These are phyloP conservation scores for Jackrogersella multiformis DNA, from an alignment of 495 filamentous ascomycete genomes.

Conservation along the genomic window DNA sequence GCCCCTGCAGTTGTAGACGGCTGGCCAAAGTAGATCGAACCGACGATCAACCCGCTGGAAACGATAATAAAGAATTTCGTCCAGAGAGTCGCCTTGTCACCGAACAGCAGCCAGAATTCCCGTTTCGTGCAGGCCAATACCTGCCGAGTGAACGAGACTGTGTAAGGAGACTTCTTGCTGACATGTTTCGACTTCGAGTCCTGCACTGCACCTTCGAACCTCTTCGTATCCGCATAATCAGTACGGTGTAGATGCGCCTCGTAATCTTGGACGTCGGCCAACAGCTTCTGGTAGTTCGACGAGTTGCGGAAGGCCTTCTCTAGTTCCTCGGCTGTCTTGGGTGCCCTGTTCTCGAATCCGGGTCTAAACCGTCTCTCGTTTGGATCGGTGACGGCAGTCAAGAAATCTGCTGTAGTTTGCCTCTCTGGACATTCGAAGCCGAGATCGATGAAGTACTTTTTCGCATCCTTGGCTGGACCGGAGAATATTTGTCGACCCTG, in stretches of 20 bases:
- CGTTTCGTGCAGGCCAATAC: constrained; percentile 75
- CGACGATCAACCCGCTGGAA: constrained; percentile 76
- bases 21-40: constrained; percentile 76
- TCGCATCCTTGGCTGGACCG: constrained; percentile 67
- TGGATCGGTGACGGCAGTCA: constrained; percentile 77
- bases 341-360: constrained; percentile 71
- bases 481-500: constrained; percentile 76
- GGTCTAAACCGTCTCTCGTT: constrained; percentile 68
- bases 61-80: constrained; percentile 83
- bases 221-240: constrained; percentile 68
- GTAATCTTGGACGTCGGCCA: constrained; percentile 61
- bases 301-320: constrained; percentile 71
- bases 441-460: constrained; percentile 70
- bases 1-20: constrained; percentile 70
- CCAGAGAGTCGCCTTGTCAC: constrained; percentile 75
- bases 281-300: constrained; percentile 56
- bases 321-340: constrained; percentile 78
- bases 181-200: constrained; percentile 75
- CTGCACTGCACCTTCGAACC: constrained; percentile 74
- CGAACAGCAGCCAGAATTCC: constrained; percentile 79
- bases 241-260: constrained; percentile 54
- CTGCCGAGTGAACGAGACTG: constrained; percentile 73
- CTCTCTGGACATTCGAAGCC: constrained; percentile 66
- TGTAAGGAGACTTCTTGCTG: constrained; percentile 73
- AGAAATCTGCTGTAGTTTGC: constrained; percentile 75